Evolutionary conservation across 1,284 basidiomycete genomes (phyloP).

Genomic region (Ganoderma meredithae): DNA sequence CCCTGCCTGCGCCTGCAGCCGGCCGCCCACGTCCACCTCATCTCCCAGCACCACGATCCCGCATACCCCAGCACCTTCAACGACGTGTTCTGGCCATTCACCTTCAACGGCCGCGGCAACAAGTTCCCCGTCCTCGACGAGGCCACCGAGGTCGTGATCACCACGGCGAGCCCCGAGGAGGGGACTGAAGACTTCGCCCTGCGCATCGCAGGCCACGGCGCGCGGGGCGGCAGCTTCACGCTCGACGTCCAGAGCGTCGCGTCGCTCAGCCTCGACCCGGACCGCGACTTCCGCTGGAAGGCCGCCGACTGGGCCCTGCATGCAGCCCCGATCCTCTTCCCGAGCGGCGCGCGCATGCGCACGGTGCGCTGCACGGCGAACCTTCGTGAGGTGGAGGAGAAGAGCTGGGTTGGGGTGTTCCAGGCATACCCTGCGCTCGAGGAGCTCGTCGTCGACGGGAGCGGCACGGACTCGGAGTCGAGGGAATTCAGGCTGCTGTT

Average conservation of each 20-base stretch:
- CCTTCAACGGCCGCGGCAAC: background rate
- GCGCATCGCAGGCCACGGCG: background rate
- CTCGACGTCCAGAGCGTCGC: background rate
- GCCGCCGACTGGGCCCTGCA: background rate
- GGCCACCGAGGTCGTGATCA: background rate
- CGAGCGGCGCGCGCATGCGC: background rate
- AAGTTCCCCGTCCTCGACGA: conserved; percentile 1
- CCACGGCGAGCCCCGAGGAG: background rate
- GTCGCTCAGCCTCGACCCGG: background rate
- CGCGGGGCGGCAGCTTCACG: background rate
- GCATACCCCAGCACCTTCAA: background rate
- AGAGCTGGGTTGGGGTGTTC: background rate
- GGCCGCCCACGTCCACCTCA: background rate
- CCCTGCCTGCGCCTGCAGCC: background rate
- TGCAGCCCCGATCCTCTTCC: background rate
- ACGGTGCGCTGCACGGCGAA: background rate
- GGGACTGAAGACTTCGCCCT: background rate
- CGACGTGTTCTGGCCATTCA: background rate
- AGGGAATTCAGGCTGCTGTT: background rate
- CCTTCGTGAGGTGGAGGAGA: background rate
- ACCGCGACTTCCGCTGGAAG: background rate
- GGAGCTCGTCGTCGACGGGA: background rate
- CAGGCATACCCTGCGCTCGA: conserved; percentile 1
- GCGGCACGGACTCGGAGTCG: background rate
- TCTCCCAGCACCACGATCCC: background rate